phyloP scores from a whole-genome alignment of 2,329 filamentous ascomycete genomes.

The Cladosporium sp. region DNA sequence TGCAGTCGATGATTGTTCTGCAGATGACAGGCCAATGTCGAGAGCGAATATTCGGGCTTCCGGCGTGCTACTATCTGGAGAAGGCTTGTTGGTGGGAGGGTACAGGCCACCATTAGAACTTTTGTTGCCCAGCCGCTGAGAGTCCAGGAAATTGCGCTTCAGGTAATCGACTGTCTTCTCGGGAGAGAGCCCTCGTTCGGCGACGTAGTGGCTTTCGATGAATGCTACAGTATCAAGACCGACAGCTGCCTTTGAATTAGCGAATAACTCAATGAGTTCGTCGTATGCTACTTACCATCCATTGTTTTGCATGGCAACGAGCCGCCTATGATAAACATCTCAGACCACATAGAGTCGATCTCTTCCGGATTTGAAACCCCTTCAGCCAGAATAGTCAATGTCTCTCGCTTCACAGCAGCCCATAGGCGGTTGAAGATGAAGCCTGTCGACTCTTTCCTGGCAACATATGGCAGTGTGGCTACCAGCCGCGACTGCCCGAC shows the following conservation, averaged over 20 bases:
- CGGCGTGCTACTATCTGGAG: neutral
- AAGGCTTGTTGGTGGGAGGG: neutral
- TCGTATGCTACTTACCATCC: neutral
- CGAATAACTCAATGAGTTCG: too few relatives aligned
- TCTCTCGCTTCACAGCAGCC: constrained; percentile 58
- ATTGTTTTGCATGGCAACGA: constrained; percentile 9
- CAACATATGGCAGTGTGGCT: constrained; percentile 43
- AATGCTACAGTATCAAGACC: constrained; percentile 56
- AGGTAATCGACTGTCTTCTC: constrained; percentile 46
- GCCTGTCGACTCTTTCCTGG: constrained; percentile 52
- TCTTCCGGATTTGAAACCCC: constrained; percentile 51
- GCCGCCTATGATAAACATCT: constrained; percentile 31
- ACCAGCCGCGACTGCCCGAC: constrained; percentile 42
- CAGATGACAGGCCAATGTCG: neutral
- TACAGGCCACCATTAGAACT: constrained; percentile 25
- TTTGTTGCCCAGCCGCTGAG: constrained; percentile 45
- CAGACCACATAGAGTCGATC: constrained; percentile 51
- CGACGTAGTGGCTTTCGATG: constrained; percentile 56
- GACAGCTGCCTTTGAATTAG: constrained; percentile 31
- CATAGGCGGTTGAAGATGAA: constrained; percentile 59
- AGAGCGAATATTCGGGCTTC: constrained; percentile 1
- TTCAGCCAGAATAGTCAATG: constrained; percentile 51
- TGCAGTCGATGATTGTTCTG: neutral
- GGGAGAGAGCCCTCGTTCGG: constrained; percentile 47
- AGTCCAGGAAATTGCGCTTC: constrained; percentile 46